phyloP scores from a whole-genome alignment of 2,329 filamentous ascomycete genomes.

The Colletotrichum higginsianum region DNA sequence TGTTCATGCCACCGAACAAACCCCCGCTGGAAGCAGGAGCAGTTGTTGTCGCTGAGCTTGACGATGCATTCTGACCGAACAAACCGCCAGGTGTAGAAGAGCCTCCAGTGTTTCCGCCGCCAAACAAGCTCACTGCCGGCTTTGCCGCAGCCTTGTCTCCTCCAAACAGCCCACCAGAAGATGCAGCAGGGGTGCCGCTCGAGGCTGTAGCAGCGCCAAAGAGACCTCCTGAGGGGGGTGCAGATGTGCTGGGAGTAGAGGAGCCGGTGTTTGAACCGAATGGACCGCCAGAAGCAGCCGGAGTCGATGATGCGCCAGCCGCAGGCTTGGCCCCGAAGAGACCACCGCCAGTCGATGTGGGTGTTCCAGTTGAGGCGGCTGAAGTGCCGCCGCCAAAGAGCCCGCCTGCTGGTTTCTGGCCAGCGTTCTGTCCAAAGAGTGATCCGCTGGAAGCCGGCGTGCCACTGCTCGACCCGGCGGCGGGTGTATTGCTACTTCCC shows the following conservation, averaged over 20 bases:
- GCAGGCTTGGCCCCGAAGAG: constrained; percentile 51
- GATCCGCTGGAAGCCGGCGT: constrained; percentile 49
- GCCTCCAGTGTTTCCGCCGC: constrained; percentile 46
- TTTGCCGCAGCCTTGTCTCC: constrained; percentile 45
- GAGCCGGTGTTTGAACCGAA: constrained; percentile 31
- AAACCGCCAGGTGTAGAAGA: constrained; percentile 47
- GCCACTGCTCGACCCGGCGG: constrained; percentile 46
- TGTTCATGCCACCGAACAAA: constrained; percentile 37
- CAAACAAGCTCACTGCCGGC: constrained; percentile 44
- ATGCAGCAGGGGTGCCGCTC: constrained; percentile 25
- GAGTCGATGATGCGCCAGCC: constrained; percentile 31
- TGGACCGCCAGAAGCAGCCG: constrained; percentile 31
- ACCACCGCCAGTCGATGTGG: constrained; percentile 43
- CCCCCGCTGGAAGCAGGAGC: constrained; percentile 43
- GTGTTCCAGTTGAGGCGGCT: constrained; percentile 46
- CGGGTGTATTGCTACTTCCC: constrained; percentile 39
- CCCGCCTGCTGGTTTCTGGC: constrained; percentile 45
- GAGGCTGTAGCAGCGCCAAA: constrained; percentile 32
- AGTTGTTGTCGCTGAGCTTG: constrained; percentile 44
- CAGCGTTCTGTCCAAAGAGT: constrained; percentile 51
- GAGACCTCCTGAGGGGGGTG: constrained; percentile 43
- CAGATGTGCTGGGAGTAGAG: constrained; percentile 40
- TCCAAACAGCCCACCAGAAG: constrained; percentile 43
- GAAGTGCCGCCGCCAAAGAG: constrained; percentile 45
- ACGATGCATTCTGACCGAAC: constrained; percentile 47